These are phyloP conservation scores for Solanum ahanhuiri DNA, from an alignment of 257 asterid species.

Conservation along the genomic window DNA sequence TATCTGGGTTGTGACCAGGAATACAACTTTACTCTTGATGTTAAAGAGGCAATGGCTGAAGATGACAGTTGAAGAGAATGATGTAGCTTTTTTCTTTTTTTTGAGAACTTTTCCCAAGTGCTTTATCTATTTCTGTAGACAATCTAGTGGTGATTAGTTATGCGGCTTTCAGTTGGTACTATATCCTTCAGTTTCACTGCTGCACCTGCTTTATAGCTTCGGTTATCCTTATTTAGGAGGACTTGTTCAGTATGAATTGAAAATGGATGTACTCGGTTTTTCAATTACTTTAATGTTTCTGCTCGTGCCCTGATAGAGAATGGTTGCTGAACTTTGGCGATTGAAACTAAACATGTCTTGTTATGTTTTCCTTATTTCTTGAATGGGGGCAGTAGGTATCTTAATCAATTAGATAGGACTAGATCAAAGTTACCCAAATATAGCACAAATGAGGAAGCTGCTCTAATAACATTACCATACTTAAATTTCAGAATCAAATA, in stretches of 20 bases:
- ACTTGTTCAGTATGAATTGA: neutral
- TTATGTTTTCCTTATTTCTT: neutral
- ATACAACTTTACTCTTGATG: constrained; percentile 23
- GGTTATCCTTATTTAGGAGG: neutral
- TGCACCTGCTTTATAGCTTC: neutral
- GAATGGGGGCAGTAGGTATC: neutral
- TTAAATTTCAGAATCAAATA: no score
- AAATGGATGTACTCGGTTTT: neutral
- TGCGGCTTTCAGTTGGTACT: neutral
- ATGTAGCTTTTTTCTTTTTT: neutral
- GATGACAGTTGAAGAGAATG: constrained; percentile 4
- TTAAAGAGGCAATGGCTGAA: constrained; percentile 7
- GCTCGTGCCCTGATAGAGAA: no score
- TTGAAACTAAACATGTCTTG: neutral
- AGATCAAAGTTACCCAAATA: neutral
- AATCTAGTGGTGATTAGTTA: neutral
- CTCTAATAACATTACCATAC: neutral
- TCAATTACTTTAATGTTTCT: no score
- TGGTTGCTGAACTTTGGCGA: neutral
- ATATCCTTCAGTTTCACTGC: neutral
- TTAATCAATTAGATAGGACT: neutral
- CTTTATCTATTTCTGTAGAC: neutral
- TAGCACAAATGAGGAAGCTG: neutral
- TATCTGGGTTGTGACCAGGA: constrained; percentile 40
- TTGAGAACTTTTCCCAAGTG: neutral